Evolutionary conservation across 805 yeast genomes (phyloP).

Genomic region (Nakazawaea ernobii): DNA sequence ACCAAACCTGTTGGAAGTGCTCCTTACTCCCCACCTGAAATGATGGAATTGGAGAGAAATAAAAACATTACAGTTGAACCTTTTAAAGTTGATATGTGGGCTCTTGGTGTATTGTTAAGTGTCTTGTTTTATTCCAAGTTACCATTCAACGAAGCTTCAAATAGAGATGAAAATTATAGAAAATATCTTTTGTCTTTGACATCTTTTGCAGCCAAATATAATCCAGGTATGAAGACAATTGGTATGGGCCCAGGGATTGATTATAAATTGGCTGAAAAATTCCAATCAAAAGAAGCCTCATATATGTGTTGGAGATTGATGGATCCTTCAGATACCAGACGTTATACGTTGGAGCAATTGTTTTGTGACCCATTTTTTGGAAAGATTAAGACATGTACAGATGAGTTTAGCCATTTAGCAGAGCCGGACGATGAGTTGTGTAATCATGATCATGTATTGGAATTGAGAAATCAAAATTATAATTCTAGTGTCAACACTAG

Average conservation of each 20-base stretch:
- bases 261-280: constrained; percentile 61
- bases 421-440: constrained; percentile 8
- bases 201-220: constrained; percentile 23
- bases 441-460: constrained; percentile 9
- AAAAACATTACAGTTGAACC: constrained; percentile 37
- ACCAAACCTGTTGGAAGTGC: constrained; percentile 68
- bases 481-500: constrained; percentile 1
- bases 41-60: constrained; percentile 42
- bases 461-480: not conserved
- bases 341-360: constrained; percentile 50
- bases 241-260: constrained; percentile 66
- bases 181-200: constrained; percentile 49
- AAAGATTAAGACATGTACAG: constrained; percentile 52
- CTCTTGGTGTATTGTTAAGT: constrained; percentile 63
- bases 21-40: constrained; percentile 79
- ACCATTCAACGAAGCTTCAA: constrained; percentile 52
- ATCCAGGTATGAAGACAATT: constrained; percentile 43
- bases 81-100: constrained; percentile 66
- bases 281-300: constrained; percentile 53
- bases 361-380: constrained; percentile 63
- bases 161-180: constrained; percentile 43
- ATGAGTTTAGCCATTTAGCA: constrained; percentile 27
- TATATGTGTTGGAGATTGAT: constrained; percentile 71
- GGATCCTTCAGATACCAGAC: constrained; percentile 50
- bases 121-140: constrained; percentile 51